Conservation (phyloP, 2,329 filamentous ascomycete species). For the Colletotrichum sp. region DNA sequence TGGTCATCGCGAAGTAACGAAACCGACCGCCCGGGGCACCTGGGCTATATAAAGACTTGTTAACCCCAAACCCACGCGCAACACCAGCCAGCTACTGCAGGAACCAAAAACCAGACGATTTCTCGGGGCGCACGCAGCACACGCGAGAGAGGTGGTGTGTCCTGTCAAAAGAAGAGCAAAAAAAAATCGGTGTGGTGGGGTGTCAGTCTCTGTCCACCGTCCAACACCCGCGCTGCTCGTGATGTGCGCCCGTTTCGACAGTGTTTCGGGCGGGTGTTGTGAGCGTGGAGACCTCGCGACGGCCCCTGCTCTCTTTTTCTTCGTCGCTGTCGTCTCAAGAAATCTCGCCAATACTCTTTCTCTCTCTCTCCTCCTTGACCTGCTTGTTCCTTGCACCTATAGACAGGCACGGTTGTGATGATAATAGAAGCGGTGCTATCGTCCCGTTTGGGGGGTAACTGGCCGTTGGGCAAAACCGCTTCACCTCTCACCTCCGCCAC, state of each 20-base stretch:
- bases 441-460: not conserved
- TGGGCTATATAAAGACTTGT: not conserved
- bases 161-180: not conserved
- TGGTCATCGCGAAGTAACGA: not conserved
- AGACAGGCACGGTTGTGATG: not conserved
- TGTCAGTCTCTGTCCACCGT: not conserved
- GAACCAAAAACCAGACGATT: not conserved
- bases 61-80: not conserved
- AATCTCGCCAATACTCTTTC: not conserved
- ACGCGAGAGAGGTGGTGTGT: not conserved
- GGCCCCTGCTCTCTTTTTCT: not conserved
- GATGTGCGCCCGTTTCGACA: conserved; percentile 11
- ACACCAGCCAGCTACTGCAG: not conserved
- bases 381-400: not conserved
- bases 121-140: not conserved
- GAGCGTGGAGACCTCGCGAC: not conserved
- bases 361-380: not conserved
- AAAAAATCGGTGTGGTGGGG: not conserved
- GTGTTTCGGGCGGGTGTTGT: conserved; percentile 15
- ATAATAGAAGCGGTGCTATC: not conserved
- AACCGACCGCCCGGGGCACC: not conserved
- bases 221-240: not conserved
- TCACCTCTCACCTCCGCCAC: not conserved
- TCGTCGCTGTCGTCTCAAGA: not conserved
- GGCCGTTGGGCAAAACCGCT: not conserved